Evolutionary conservation across 2,329 filamentous ascomycete species (phyloP).

Genomic region (Fusarium chaquense): DNA sequence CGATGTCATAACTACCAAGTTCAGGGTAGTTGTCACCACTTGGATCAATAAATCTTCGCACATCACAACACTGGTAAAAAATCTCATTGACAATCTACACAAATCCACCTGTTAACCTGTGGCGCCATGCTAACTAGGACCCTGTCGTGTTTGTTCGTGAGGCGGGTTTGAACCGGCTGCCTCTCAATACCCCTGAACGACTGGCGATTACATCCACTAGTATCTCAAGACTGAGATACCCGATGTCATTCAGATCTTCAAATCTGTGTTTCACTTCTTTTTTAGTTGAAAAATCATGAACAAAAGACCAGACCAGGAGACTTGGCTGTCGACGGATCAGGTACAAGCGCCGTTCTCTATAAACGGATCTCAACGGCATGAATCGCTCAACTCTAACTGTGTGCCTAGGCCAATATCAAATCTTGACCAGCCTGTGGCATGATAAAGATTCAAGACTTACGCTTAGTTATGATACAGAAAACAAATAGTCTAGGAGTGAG

Average conservation of each 20-base stretch:
- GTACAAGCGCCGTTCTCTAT: background rate
- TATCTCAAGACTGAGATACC: background rate
- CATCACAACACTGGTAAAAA: background rate
- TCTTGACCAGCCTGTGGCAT: slow-evolving; percentile 1
- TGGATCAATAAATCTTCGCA: background rate
- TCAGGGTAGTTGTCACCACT: background rate
- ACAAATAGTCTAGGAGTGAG: no score
- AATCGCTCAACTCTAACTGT: background rate
- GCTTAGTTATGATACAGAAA: no score
- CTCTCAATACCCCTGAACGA: slow-evolving; percentile 26
- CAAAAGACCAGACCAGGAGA: background rate
- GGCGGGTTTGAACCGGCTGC: slow-evolving; percentile 25
- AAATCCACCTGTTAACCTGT: slow-evolving; percentile 3
- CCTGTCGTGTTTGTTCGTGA: slow-evolving; percentile 17
- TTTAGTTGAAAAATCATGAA: background rate
- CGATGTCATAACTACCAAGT: background rate
- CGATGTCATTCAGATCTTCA: background rate
- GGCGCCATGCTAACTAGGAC: slow-evolving; percentile 12
- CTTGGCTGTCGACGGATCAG: background rate
- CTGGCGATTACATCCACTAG: background rate
- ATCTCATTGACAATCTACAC: background rate
- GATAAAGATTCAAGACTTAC: no score
- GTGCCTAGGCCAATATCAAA: background rate
- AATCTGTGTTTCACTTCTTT: background rate
- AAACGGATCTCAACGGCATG: slow-evolving; percentile 9